These are phyloP conservation scores for Geoglossum cookeanum DNA, from an alignment of 2,329 filamentous ascomycete species.

Conservation along the genomic window DNA sequence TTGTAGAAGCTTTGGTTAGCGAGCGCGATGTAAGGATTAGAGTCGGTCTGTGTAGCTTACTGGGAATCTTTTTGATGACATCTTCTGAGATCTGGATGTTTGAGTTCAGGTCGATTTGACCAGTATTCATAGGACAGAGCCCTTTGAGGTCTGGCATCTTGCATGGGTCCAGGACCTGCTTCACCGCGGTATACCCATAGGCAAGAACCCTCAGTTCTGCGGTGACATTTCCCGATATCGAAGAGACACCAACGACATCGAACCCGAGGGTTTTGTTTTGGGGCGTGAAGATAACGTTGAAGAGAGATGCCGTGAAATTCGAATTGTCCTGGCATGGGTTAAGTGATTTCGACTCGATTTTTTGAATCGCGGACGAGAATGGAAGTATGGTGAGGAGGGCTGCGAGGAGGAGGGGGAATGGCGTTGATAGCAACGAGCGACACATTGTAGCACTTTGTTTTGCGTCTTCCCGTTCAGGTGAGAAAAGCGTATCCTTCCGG, in stretches of 20 bases:
- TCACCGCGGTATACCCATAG: conserved; percentile 61
- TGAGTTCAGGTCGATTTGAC: conserved; percentile 59
- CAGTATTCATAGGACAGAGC: conserved; percentile 80
- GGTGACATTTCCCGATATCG: conserved; percentile 62
- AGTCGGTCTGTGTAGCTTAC: conserved; percentile 18
- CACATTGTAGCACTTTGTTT: conserved; percentile 7
- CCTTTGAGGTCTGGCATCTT: conserved; percentile 40
- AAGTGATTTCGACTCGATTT: conserved; percentile 67
- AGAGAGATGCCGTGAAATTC: conserved; percentile 70
- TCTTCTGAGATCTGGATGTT: conserved; percentile 39
- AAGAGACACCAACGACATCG: conserved; percentile 64
- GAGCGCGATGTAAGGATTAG: neutral
- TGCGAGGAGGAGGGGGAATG: conserved; percentile 5
- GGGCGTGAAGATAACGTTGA: conserved; percentile 67
- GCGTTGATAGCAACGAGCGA: conserved; percentile 10
- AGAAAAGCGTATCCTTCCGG: neutral
- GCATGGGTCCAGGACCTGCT: conserved; percentile 57
- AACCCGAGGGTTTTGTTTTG: conserved; percentile 53
- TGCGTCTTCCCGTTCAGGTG: neutral
- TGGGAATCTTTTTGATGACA: conserved; percentile 48
- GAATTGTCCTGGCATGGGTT: conserved; percentile 72
- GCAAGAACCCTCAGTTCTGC: conserved; percentile 61
- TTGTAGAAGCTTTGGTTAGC: conserved; percentile 6
- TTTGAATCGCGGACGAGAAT: conserved; percentile 38
- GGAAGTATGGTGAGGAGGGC: conserved; percentile 14